These are phyloP conservation scores for Xerocomus potaroensis DNA, from an alignment of 768 basidiomycete genomes.

Conservation along the genomic window DNA sequence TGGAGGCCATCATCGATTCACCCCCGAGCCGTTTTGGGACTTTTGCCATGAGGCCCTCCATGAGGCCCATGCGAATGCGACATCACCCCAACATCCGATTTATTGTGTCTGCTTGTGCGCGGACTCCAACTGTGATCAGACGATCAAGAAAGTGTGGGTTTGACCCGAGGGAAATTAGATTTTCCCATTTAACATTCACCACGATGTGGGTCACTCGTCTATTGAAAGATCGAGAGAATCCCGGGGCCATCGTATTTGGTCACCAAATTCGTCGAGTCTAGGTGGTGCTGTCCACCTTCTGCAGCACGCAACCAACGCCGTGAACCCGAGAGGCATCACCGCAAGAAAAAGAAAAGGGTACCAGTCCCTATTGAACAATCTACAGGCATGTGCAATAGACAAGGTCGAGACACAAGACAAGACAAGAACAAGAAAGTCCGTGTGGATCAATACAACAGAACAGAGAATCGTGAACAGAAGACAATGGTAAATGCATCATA, in stretches of 20 bases:
- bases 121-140: too few relatives aligned
- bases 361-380: conserved; percentile 19
- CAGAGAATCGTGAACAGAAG: conserved; percentile 6
- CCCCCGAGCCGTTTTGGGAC: too few relatives aligned
- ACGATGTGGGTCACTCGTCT: too few relatives aligned
- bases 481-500: conserved; percentile 4
- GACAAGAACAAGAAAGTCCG: conserved; percentile 14
- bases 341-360: conserved; percentile 11
- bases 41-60: too few relatives aligned
- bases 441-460: conserved; percentile 17
- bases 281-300: neutral
- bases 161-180: too few relatives aligned
- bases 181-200: too few relatives aligned
- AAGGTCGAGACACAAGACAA: conserved; percentile 4
- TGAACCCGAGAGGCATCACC: neutral
- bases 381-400: conserved; percentile 16
- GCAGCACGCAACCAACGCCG: neutral
- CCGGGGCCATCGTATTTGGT: neutral
- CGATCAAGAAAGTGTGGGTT: too few relatives aligned
- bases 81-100: too few relatives aligned
- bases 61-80: too few relatives aligned
- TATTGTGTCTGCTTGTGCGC: too few relatives aligned
- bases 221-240: too few relatives aligned
- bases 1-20: too few relatives aligned
- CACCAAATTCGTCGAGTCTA: neutral